A percentile compares a stretch with the other conserved stretches of the same genome.
Conservation (phyloP, 495 filamentous ascomycete genomes). For the Penicillium verhagenii region DNA sequence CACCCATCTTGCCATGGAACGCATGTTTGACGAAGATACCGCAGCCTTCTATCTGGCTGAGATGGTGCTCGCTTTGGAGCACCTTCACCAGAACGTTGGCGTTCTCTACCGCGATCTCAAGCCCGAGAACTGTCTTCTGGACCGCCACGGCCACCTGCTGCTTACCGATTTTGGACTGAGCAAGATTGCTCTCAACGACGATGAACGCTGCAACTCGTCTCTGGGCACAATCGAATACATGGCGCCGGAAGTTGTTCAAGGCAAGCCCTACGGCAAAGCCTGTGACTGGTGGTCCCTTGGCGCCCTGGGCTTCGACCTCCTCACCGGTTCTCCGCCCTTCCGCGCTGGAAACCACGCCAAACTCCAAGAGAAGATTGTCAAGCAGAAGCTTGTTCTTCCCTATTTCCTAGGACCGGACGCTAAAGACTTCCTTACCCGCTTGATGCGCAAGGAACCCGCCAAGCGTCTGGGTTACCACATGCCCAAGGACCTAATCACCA, state of each 20-base stretch:
- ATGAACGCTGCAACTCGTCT: conserved; percentile 72
- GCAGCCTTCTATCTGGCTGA: conserved; percentile 98
- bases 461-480: conserved; percentile 86
- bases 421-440: conserved; percentile 85
- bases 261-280: conserved; percentile 79
- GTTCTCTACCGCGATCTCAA: conserved; percentile 97
- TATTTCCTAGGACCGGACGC: conserved; percentile 88
- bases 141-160: conserved; percentile 85
- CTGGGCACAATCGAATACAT: conserved; percentile 97
- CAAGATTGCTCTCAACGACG: conserved; percentile 85
- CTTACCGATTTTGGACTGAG: conserved; percentile 96
- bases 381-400: conserved; percentile 80
- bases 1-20: conserved; percentile 80
- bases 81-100: conserved; percentile 86
- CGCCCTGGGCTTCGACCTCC: conserved; percentile 83
- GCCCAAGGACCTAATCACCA: conserved; percentile 78
- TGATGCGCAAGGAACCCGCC: conserved; percentile 85
- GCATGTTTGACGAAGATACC: conserved; percentile 85
- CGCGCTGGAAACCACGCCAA: conserved; percentile 85
- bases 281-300: conserved; percentile 99
- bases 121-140: conserved; percentile 95
- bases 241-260: conserved; percentile 90
- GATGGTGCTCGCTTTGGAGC: conserved; percentile 89
- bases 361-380: conserved; percentile 89
- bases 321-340: conserved; percentile 90